Evolutionary conservation across 148 eudicot genomes (phyloP).

Genomic region (Camellia sinensis): DNA sequence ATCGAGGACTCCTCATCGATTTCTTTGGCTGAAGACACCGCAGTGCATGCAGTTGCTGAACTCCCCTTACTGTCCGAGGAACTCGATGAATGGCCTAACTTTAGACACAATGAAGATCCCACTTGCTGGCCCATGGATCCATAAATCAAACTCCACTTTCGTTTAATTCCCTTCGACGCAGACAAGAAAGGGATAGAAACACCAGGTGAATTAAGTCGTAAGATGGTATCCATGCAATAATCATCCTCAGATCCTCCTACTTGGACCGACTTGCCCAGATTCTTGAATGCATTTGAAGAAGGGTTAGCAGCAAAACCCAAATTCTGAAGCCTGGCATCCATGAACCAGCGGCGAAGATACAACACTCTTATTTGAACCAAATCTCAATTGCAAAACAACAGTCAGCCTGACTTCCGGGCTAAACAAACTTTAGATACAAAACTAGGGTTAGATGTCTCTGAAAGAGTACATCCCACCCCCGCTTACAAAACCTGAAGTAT

Average conservation of each 20-base stretch:
- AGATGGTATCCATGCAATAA: conserved; percentile 50
- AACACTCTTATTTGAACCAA: conserved; percentile 37
- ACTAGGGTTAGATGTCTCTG: conserved; percentile 49
- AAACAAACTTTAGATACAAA: conserved; percentile 36
- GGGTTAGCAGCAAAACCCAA: conserved; percentile 40
- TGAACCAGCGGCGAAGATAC: conserved; percentile 36
- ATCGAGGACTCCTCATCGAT: conserved; percentile 79
- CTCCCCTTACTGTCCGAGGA: conserved; percentile 94
- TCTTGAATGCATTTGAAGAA: conserved; percentile 40
- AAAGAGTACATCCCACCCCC: conserved; percentile 64
- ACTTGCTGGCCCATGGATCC: conserved; percentile 29
- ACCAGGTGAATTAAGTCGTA: conserved; percentile 58
- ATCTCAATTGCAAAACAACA: conserved; percentile 50
- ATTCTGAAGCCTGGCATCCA: conserved; percentile 54
- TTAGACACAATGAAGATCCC: conserved; percentile 48
- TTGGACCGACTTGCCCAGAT: conserved; percentile 48
- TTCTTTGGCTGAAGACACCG: conserved; percentile 79
- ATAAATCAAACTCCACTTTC: conserved; percentile 54
- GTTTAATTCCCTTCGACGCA: conserved; percentile 55
- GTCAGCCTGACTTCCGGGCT: conserved; percentile 76
- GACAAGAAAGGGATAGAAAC: conserved; percentile 31
- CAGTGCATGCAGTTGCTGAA: conserved; percentile 75
- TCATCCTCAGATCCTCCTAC: conserved; percentile 37
- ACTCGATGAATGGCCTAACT: conserved; percentile 70
- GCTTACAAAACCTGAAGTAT: conserved; percentile 97